phyloP scores from a whole-genome alignment of 768 basidiomycete genomes.

The Mrakia gelida region DNA sequence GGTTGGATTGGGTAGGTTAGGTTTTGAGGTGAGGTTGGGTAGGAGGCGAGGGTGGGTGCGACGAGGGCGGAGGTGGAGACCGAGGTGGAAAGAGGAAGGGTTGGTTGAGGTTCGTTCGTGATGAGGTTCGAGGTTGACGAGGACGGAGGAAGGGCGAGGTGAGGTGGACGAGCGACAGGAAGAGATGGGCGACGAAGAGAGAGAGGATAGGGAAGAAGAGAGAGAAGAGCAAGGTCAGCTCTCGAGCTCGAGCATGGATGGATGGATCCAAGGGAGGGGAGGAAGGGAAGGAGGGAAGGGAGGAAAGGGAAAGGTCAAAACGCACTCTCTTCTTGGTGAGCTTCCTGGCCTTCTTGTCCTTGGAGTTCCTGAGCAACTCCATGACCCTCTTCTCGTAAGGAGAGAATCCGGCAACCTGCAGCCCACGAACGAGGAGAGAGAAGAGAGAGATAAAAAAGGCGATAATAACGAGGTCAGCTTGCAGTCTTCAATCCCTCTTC shows the following conservation, averaged over 20 bases:
- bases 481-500: too few species aligned
- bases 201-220: neutral
- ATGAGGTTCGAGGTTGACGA: neutral
- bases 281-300: neutral
- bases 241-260: neutral
- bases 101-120: too few species aligned
- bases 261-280: neutral
- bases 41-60: neutral
- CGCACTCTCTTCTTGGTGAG: slow-evolving; percentile 97
- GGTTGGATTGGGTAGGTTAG: neutral
- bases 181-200: too few species aligned
- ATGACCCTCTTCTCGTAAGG: slow-evolving; percentile 96
- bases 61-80: neutral
- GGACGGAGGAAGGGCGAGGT: neutral
- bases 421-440: neutral
- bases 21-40: neutral
- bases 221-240: slow-evolving; percentile 13
- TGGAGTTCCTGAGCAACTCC: slow-evolving; percentile 97
- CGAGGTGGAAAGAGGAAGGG: neutral
- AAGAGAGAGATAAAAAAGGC: neutral
- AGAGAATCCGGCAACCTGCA: slow-evolving; percentile 69
- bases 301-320: slow-evolving; percentile 35
- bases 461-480: slow-evolving; percentile 8
- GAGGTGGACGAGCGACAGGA: neutral
- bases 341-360: slow-evolving; percentile 99